A percentile compares a stretch with the other conserved stretches of the same genome.
These are phyloP conservation scores for Lecanicillium sp. DNA, from an alignment of 2,329 filamentous ascomycete species.

Conservation along the genomic window DNA sequence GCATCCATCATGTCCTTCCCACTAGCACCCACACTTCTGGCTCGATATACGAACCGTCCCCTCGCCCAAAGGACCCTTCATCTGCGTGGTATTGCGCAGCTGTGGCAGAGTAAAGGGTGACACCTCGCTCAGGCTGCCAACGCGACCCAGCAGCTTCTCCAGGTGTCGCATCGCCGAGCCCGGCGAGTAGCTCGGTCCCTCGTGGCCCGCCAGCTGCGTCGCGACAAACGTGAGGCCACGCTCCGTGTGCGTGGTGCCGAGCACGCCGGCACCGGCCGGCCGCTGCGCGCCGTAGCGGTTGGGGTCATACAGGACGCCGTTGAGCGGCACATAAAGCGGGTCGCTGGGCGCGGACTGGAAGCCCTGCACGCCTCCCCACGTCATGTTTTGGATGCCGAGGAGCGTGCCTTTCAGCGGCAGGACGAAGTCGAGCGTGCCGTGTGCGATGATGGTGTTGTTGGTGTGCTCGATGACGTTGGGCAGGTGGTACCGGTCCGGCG, in stretches of 20 bases:
- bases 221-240: conserved; percentile 67
- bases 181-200: conserved; percentile 24
- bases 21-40: no score
- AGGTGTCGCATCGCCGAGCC: conserved; percentile 24
- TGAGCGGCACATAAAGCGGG: conserved; percentile 22
- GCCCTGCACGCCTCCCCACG: conserved; percentile 64
- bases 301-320: conserved; percentile 60
- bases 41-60: conserved; percentile 13
- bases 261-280: conserved; percentile 56
- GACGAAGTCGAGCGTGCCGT: conserved; percentile 49
- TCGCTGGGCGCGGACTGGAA: conserved; percentile 48
- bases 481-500: conserved; percentile 13
- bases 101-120: background rate
- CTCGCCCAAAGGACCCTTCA: background rate
- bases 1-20: no score
- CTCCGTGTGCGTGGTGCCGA: conserved; percentile 67
- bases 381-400: conserved; percentile 72
- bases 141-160: conserved; percentile 22
- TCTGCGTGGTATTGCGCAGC: background rate
- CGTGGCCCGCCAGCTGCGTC: conserved; percentile 59
- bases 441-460: conserved; percentile 27
- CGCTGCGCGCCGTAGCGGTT: conserved; percentile 32
- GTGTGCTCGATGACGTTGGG: conserved; percentile 26
- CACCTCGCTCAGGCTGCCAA: conserved; percentile 19
- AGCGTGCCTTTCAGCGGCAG: conserved; percentile 65